These are phyloP conservation scores for Cladosporium oxysporum DNA, from an alignment of 2,329 filamentous ascomycete species.

Conservation along the genomic window DNA sequence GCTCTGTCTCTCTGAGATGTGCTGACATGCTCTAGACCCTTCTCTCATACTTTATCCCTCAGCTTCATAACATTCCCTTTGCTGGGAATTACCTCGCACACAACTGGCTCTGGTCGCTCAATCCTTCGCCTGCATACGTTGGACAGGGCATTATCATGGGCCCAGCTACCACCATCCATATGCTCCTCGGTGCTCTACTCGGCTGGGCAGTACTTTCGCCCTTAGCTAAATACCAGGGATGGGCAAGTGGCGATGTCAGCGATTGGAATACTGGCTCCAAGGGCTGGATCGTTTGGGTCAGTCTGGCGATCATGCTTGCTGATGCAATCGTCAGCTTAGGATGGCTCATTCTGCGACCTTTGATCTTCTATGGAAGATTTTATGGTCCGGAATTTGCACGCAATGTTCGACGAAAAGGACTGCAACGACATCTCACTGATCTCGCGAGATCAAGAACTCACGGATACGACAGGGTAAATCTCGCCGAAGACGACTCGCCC, in stretches of 20 bases:
- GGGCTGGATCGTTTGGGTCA: slow-evolving; percentile 98
- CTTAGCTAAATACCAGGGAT: slow-evolving; percentile 78
- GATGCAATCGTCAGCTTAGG: slow-evolving; percentile 87
- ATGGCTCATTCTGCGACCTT: slow-evolving; percentile 69
- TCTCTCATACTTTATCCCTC: slow-evolving; percentile 84
- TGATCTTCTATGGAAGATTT: slow-evolving; percentile 51
- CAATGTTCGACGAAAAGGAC: slow-evolving; percentile 32
- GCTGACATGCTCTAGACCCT: slow-evolving; percentile 62
- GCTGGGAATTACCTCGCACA: slow-evolving; percentile 74
- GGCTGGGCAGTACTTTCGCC: slow-evolving; percentile 93
- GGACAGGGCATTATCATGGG: slow-evolving; percentile 99
- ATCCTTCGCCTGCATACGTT: slow-evolving; percentile 94
- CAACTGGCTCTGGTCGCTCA: slow-evolving; percentile 92
- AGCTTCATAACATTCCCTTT: slow-evolving; percentile 81
- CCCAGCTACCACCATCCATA: slow-evolving; percentile 88
- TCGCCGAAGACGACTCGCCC: slow-evolving; percentile 18
- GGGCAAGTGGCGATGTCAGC: slow-evolving; percentile 83
- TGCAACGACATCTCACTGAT: slow-evolving; percentile 37
- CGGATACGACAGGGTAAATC: slow-evolving; percentile 43
- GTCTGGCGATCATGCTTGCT: slow-evolving; percentile 92
- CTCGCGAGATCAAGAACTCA: slow-evolving; percentile 38
- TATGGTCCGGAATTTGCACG: slow-evolving; percentile 40
- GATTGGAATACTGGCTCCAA: slow-evolving; percentile 94
- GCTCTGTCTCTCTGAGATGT: neutral
- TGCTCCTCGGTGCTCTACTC: slow-evolving; percentile 84